Conservation (phyloP, 2,329 filamentous ascomycete genomes). For the Botryotinia globosa region DNA sequence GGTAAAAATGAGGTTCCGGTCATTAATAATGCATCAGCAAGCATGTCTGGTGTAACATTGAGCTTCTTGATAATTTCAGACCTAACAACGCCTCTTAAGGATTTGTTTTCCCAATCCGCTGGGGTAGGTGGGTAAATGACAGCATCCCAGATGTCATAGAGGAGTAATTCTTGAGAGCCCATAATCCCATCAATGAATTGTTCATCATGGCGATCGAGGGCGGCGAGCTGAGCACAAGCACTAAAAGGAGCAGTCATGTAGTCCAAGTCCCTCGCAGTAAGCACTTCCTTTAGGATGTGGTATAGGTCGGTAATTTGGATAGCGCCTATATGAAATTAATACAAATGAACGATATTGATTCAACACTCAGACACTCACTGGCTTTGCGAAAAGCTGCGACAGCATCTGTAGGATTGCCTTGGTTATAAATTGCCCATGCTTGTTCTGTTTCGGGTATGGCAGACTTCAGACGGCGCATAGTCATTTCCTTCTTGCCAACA, state of each 20-base stretch:
- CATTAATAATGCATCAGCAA: conserved; percentile 81
- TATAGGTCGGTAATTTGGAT: conserved; percentile 70
- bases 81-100: conserved; percentile 63
- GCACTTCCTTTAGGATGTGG: conserved; percentile 70
- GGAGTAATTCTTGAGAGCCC: conserved; percentile 78
- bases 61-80: conserved; percentile 68
- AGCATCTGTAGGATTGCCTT: conserved; percentile 73
- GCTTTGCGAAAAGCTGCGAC: conserved; percentile 84
- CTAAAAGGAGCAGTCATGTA: conserved; percentile 86
- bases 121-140: conserved; percentile 65
- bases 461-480: conserved; percentile 59
- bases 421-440: conserved; percentile 86
- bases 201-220: conserved; percentile 66
- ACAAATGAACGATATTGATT: neutral
- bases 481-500: conserved; percentile 69
- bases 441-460: conserved; percentile 70
- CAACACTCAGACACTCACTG: conserved; percentile 49
- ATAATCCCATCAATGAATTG: conserved; percentile 73
- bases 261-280: conserved; percentile 65
- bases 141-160: conserved; percentile 78
- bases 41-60: conserved; percentile 64
- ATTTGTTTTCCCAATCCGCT: conserved; percentile 64
- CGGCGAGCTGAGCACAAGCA: conserved; percentile 82
- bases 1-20: conserved; percentile 77
- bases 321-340: conserved; percentile 55